These are phyloP conservation scores for Epichloe sp. DNA, from an alignment of 2,329 filamentous ascomycete genomes.

Conservation along the genomic window DNA sequence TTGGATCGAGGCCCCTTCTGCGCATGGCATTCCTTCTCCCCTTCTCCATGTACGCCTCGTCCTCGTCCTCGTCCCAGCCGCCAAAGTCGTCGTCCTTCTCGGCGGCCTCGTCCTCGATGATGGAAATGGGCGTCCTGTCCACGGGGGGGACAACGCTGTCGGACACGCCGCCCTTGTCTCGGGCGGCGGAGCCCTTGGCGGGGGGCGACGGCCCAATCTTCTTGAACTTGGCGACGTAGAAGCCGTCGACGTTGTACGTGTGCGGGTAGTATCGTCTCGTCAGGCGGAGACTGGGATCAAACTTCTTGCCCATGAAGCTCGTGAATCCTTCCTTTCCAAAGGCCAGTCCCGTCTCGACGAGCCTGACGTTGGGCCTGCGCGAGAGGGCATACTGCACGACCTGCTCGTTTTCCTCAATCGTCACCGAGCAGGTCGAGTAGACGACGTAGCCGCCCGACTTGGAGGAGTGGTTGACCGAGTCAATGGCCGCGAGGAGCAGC, in stretches of 20 bases:
- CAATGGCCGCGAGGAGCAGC: slow-evolving; percentile 81
- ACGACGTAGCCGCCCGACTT: slow-evolving; percentile 93
- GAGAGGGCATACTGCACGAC: slow-evolving; percentile 89
- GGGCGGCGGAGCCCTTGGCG: slow-evolving; percentile 26
- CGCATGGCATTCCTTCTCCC: slow-evolving; percentile 63
- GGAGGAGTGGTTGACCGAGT: slow-evolving; percentile 81
- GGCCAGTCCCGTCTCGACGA: slow-evolving; percentile 79
- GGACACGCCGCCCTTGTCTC: slow-evolving; percentile 17
- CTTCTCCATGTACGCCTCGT: slow-evolving; percentile 56
- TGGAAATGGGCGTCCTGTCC: slow-evolving; percentile 56
- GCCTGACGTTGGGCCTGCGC: slow-evolving; percentile 83
- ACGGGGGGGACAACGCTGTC: slow-evolving; percentile 34
- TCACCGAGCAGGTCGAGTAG: slow-evolving; percentile 93
- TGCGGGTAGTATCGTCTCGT: slow-evolving; percentile 83
- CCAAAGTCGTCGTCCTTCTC: slow-evolving; percentile 45
- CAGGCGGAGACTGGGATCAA: slow-evolving; percentile 72
- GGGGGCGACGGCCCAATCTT: slow-evolving; percentile 67
- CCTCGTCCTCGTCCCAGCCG: slow-evolving; percentile 62
- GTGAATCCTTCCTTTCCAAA: slow-evolving; percentile 93
- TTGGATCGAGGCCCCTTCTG: slow-evolving; percentile 61
- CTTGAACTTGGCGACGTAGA: slow-evolving; percentile 96
- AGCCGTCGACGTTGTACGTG: slow-evolving; percentile 90
- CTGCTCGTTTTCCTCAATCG: slow-evolving; percentile 77
- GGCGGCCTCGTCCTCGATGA: slow-evolving; percentile 32
- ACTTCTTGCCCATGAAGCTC: slow-evolving; percentile 80